Conservation (phyloP, 164 flowering plant genomes). For the Vitis riparia region DNA sequence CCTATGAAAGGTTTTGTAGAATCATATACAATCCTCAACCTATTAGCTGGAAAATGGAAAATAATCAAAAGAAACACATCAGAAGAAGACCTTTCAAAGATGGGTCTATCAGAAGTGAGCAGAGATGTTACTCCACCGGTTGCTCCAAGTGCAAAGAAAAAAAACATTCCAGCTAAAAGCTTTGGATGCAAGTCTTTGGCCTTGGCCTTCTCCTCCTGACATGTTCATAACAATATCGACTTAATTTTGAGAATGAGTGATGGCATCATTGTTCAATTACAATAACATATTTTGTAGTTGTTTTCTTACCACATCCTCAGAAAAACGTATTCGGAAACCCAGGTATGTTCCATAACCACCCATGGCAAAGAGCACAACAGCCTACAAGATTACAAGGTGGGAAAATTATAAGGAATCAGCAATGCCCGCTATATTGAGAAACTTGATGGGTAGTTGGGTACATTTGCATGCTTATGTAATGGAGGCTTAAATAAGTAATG, state of each 20-base stretch:
- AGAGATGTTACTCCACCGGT: constrained; percentile 88
- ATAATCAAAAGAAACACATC: neutral
- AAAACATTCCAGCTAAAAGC: constrained; percentile 91
- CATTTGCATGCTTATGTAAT: neutral
- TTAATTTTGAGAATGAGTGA: neutral
- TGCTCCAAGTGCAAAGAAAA: constrained; percentile 95
- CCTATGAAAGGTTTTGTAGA: no score
- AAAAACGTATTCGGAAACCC: constrained; percentile 74
- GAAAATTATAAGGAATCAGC: neutral
- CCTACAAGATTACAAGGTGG: constrained; percentile 36
- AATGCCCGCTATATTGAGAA: no score
- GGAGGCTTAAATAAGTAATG: neutral
- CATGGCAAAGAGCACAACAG: constrained; percentile 95
- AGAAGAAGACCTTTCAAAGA: constrained; percentile 69
- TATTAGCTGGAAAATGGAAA: no score
- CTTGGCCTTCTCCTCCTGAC: constrained; percentile 88
- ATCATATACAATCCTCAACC: no score
- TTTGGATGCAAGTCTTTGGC: constrained; percentile 98
- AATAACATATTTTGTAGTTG: no score
- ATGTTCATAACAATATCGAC: neutral
- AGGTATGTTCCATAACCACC: constrained; percentile 96
- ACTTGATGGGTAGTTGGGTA: neutral
- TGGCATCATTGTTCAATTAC: neutral
- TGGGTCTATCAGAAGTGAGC: constrained; percentile 86
- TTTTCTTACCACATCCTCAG: constrained; percentile 67